Conservation (phyloP, 164 flowering plant genomes). For the Nymphaea thermarum region DNA sequence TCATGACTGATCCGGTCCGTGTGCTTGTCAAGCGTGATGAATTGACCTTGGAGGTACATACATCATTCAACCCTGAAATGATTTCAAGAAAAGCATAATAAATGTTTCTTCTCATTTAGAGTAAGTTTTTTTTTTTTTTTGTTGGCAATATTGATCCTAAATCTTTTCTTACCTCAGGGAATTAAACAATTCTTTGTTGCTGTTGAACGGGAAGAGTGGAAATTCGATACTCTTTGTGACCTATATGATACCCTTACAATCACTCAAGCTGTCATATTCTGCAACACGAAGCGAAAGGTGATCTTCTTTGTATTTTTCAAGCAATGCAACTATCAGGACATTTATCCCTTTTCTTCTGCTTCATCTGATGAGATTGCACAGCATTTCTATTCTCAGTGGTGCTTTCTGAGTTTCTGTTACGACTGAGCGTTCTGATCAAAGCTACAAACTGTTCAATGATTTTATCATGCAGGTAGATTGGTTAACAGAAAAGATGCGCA, state of each 20-base stretch:
- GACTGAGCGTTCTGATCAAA: too few species aligned
- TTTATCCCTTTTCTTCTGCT: neutral
- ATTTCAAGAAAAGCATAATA: too few species aligned
- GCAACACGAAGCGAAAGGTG: conserved; percentile 96
- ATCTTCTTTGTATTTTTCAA: neutral
- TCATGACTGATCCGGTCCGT: conserved; percentile 95
- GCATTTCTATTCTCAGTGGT: neutral
- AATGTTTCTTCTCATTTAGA: neutral
- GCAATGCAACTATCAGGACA: neutral
- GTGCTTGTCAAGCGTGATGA: conserved; percentile 99
- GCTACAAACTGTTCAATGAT: too few species aligned
- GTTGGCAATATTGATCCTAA: neutral
- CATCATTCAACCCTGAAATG: too few species aligned
- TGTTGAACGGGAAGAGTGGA: conserved; percentile 97
- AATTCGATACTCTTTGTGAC: conserved; percentile 90
- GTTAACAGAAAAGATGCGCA: conserved; percentile 16
- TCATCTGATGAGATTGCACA: neutral
- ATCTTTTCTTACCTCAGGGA: conserved; percentile 39
- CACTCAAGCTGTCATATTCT: conserved; percentile 96
- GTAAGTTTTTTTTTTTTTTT: neutral
- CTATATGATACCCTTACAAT: conserved; percentile 95
- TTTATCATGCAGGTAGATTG: conserved; percentile 11
- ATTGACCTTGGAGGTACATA: conserved; percentile 78
- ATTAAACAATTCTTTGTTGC: conserved; percentile 96
- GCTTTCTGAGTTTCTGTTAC: neutral